Base-by-base conservation (phyloP, 148 eudicot species). In the Pharnaceum exiguum region DNA sequence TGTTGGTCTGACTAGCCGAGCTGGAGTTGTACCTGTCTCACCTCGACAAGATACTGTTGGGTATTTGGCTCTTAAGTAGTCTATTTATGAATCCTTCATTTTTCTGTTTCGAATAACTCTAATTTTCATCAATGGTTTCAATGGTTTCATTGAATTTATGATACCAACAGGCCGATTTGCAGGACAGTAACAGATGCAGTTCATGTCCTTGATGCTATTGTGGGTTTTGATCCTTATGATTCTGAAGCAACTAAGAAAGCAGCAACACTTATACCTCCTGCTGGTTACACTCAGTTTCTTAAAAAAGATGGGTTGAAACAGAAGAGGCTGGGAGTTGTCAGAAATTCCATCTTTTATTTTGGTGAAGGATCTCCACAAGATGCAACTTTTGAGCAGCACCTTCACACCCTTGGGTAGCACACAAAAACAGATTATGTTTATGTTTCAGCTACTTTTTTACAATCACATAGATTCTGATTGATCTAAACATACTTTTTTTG, bases 111-210 rank as follows among this genome's bases (percentile, higher is more conserved):
- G n/a, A 35, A 35, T 12, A 35, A 35, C 38, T 35, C 38, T 35
- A 35, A 35, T n/a, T n/a, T n/a, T 7, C 8, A 35, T 35, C 7
- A 35, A 6, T 35, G 38, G 38, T 35, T 47, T 46, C 19, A 23
- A 18, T 18, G 23, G 55, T 13, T n/a, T n/a, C n/a, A n/a, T n/a
- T n/a, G n/a, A n/a, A n/a, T n/a, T n/a, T n/a, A n/a, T n/a, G n/a
- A n/a, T n/a, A n/a, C n/a, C n/a, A n/a, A 29, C 76, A 80, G 85
- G 52, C 85, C 85, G 0, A 63, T 80, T 10, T 76, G 85, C 55
- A 73, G 85, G 50, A 77, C 81, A 5, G 85, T 80, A 16, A 30
- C 60, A 16, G 85, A 80, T 73, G 81, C 76, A 32, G 71, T 64
- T 24, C 37, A 64, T 59, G 81, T 80, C 15, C 77, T 76, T 10